Conservation (phyloP, 2,329 filamentous ascomycete genomes). For the Pestalotiopsis sp. region DNA sequence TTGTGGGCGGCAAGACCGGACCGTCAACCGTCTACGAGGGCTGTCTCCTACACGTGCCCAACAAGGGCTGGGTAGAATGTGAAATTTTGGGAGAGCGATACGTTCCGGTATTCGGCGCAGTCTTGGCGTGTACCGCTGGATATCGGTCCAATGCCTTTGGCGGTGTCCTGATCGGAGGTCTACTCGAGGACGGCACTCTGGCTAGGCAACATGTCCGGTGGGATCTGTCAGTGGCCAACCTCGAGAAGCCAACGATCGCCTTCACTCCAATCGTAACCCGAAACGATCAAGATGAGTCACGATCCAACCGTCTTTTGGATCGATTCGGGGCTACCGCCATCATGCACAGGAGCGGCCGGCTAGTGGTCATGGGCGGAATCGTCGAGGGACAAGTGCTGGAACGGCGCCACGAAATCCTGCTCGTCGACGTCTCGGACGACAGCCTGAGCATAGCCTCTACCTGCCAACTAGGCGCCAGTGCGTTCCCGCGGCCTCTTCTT, state of each 20-base stretch:
- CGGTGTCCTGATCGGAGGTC: conserved; percentile 74
- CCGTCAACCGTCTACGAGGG: conserved; percentile 48
- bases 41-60: conserved; percentile 54
- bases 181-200: conserved; percentile 65
- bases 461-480: background rate
- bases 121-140: conserved; percentile 33
- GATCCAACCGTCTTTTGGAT: conserved; percentile 19
- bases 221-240: conserved; percentile 42
- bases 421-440: conserved; percentile 36
- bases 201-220: conserved; percentile 66
- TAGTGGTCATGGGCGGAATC: conserved; percentile 47
- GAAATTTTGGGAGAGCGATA: conserved; percentile 33
- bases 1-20: conserved; percentile 64
- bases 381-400: conserved; percentile 41
- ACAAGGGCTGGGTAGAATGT: conserved; percentile 50
- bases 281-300: conserved; percentile 13
- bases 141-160: conserved; percentile 34
- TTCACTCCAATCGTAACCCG: conserved; percentile 16
- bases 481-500: conserved; percentile 61
- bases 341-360: conserved; percentile 22
- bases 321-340: conserved; percentile 47
- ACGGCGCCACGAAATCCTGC: conserved; percentile 53
- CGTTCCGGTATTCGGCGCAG: conserved; percentile 44
- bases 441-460: conserved; percentile 26
- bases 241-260: conserved; percentile 30